Evolutionary conservation across 2,329 filamentous ascomycete genomes (phyloP).

Genomic region (Westerdykella aurantiaca): DNA sequence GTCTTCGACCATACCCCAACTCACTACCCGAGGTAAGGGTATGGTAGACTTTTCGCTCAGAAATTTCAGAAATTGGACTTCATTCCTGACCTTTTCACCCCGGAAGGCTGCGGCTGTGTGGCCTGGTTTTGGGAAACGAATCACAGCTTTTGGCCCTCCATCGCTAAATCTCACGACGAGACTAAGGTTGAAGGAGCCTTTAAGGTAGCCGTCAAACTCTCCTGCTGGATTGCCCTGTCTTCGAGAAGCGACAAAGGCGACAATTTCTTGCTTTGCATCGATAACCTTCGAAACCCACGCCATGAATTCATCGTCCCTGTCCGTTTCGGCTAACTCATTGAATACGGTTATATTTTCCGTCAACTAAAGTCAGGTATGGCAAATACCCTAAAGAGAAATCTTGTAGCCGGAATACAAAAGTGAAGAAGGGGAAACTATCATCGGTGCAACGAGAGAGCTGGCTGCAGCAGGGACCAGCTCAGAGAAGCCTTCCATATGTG

Average conservation of each 20-base stretch:
- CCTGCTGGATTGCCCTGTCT: constrained; percentile 4
- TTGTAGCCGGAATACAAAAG: not conserved
- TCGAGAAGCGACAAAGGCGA: constrained; percentile 13
- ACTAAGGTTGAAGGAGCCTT: constrained; percentile 18
- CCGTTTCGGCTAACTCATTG: constrained; percentile 19
- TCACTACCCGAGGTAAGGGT: constrained; percentile 11
- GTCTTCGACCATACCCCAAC: constrained; percentile 16
- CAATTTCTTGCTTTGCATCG: constrained; percentile 18
- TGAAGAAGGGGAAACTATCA: not conserved
- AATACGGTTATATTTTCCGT: constrained; percentile 14
- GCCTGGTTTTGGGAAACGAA: constrained; percentile 18
- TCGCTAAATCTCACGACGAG: constrained; percentile 14
- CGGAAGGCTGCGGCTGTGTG: constrained; percentile 12
- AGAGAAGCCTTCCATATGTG: too few relatives aligned
- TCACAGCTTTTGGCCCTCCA: constrained; percentile 13
- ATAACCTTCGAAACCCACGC: constrained; percentile 15
- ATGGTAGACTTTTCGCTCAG: constrained; percentile 13
- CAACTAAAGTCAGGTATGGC: constrained; percentile 3
- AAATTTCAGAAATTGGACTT: constrained; percentile 14
- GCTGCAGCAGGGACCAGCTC: too few relatives aligned
- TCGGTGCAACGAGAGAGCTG: too few relatives aligned
- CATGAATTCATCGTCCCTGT: constrained; percentile 14
- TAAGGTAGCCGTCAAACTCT: constrained; percentile 14
- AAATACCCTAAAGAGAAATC: constrained; percentile 1
- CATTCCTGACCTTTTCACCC: constrained; percentile 15